Percentiles rank a stretch among this genome's conserved stretches.
These are phyloP conservation scores for Ambrosiella beaveri DNA, from an alignment of 2,329 filamentous ascomycete species.

Conservation along the genomic window DNA sequence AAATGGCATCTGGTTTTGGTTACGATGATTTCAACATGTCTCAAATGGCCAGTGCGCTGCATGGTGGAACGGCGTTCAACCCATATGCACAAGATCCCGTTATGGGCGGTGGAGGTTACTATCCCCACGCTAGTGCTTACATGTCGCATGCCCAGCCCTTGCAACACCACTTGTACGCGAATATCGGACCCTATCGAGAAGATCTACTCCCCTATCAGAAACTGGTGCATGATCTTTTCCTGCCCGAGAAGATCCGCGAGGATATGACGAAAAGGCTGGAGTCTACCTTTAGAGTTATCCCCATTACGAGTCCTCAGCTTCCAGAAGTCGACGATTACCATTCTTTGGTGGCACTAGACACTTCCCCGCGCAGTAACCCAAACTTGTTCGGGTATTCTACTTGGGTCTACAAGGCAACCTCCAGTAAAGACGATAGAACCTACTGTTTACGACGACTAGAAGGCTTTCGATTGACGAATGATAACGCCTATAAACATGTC, in stretches of 20 bases:
- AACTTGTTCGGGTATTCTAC: conserved; percentile 67
- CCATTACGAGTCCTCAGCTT: conserved; percentile 49
- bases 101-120: conserved; percentile 45
- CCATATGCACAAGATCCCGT: conserved; percentile 66
- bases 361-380: conserved; percentile 58
- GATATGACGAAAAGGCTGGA: conserved; percentile 80
- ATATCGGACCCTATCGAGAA: conserved; percentile 64
- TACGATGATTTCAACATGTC: conserved; percentile 51
- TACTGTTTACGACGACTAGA: conserved; percentile 51
- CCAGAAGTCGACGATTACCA: conserved; percentile 79
- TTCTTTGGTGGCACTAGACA: conserved; percentile 78
- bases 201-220: conserved; percentile 74
- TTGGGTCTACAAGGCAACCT: conserved; percentile 91
- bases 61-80: conserved; percentile 37
- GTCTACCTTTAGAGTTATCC: conserved; percentile 67
- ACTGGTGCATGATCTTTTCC: conserved; percentile 77
- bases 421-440: conserved; percentile 71
- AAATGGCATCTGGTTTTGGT: conserved; percentile 10
- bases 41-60: conserved; percentile 33
- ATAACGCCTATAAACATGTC: conserved; percentile 61
- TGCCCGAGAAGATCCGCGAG: conserved; percentile 71
- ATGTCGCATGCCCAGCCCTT: conserved; percentile 43
- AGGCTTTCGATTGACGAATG: conserved; percentile 76
- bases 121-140: conserved; percentile 38
- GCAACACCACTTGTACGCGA: conserved; percentile 86